Conservation (phyloP, 805 yeast genomes). For the Spathaspora hagerdaliae region DNA sequence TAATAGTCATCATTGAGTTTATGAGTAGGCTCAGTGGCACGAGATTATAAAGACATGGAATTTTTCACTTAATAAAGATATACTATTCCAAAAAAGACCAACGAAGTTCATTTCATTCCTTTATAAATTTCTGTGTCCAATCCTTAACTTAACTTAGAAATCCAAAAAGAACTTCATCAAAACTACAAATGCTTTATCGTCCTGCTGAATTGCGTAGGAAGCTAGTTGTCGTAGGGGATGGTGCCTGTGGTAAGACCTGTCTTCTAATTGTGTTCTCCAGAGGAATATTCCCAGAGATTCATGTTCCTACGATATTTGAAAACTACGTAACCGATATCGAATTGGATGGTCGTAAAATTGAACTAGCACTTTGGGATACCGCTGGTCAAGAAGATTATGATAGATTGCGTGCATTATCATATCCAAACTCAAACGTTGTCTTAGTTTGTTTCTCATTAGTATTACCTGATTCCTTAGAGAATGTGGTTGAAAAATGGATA, state of each 20-base stretch:
- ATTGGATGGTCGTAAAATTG: slow-evolving; percentile 61
- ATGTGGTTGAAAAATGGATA: slow-evolving; percentile 94
- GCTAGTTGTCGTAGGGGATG: slow-evolving; percentile 92
- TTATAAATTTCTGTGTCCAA: too few relatives aligned
- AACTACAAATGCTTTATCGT: slow-evolving; percentile 32
- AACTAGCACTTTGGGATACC: slow-evolving; percentile 94
- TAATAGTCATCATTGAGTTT: too few relatives aligned
- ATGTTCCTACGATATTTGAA: slow-evolving; percentile 94
- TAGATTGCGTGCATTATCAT: slow-evolving; percentile 83
- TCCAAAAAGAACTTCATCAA: neutral
- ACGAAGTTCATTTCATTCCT: neutral
- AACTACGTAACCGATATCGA: slow-evolving; percentile 93
- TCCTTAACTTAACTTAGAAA: neutral
- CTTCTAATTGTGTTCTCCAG: slow-evolving; percentile 74
- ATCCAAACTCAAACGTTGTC: slow-evolving; percentile 88
- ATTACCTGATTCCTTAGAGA: slow-evolving; percentile 85
- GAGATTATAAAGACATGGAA: too few relatives aligned
- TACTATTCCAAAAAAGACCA: too few relatives aligned
- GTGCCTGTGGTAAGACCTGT: slow-evolving; percentile 97
- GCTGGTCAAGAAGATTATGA: slow-evolving; percentile 98
- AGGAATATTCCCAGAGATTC: slow-evolving; percentile 90
- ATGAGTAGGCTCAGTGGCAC: too few relatives aligned
- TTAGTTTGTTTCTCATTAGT: slow-evolving; percentile 87
- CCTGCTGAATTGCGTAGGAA: slow-evolving; percentile 63
- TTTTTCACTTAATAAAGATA: too few relatives aligned